Conservation (phyloP, 1,139 yeast genomes). For the Wickerhamomyces sp. region DNA sequence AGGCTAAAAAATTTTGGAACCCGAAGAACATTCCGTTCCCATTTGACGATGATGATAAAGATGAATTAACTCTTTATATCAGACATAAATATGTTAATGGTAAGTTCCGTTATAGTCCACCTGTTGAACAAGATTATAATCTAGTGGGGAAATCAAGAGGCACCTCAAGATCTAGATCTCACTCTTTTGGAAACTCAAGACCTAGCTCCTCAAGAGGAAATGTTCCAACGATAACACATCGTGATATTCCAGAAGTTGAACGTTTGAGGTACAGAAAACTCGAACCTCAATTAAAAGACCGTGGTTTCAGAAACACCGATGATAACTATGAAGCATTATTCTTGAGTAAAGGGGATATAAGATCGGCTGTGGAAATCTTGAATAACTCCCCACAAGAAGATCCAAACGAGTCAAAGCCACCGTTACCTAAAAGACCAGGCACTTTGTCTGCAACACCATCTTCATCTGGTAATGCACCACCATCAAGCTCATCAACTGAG, state of each 20-base stretch:
- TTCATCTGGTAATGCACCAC: constrained; percentile 32
- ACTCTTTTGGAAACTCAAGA: constrained; percentile 4
- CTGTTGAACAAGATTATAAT: constrained; percentile 17
- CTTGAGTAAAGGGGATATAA: constrained; percentile 28
- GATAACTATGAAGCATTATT: constrained; percentile 29
- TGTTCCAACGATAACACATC: constrained; percentile 24
- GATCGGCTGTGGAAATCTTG: constrained; percentile 26
- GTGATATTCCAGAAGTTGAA: constrained; percentile 27
- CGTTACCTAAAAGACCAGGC: constrained; percentile 26
- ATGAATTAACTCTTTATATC: constrained; percentile 41
- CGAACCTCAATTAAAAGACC: constrained; percentile 22
- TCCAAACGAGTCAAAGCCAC: constrained; percentile 18
- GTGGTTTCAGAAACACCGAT: constrained; percentile 26
- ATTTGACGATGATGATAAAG: constrained; percentile 58
- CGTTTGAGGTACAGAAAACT: constrained; percentile 26
- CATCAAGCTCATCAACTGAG: constrained; percentile 24
- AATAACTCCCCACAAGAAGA: constrained; percentile 6
- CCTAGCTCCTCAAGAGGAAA: constrained; percentile 4
- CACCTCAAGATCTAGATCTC: constrained; percentile 8
- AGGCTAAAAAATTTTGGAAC: constrained; percentile 60
- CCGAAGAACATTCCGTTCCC: constrained; percentile 62
- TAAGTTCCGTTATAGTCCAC: constrained; percentile 36
- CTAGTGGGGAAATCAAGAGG: constrained; percentile 8
- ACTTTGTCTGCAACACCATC: constrained; percentile 18
- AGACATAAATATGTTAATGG: constrained; percentile 51